Evolutionary conservation across 352 stramenopile genomes (phyloP), one percentile per base, ranked within the genome.

Genomic region (Thalassiosira delicatula): DNA sequence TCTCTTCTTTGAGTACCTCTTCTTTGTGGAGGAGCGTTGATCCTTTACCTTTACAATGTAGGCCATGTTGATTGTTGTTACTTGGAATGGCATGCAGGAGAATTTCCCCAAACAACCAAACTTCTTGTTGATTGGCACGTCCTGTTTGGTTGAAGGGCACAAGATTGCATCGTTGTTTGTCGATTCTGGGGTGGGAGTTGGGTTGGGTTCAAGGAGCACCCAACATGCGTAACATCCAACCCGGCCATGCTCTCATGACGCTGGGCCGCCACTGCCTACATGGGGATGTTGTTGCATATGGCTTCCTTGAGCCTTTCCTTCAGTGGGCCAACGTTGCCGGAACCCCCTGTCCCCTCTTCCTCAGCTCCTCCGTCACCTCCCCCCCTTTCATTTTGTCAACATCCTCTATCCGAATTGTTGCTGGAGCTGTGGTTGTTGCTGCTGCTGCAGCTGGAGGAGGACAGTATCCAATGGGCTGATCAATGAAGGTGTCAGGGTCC

Each of bases 201-300:
- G 35, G 46, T 81, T 67, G 2, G 2, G 60, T 11, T 5, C 53
- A 5, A 81, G 54, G 14, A 70, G 32, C 33, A 59, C 37, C 77
- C 77, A 84, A 12, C 35, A 12, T 37, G 59, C 60, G 32, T 71
- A 25, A 59, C 33, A 37, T 80, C 77, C 21, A 84, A 40, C 23
- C 23, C 33, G 21, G 59, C 40, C 77, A 84, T 76, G 29, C n/a
- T n/a, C n/a, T n/a, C n/a, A n/a, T n/a, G 0, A 42, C 1, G 19
- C 70, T 33, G 71, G 17, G 11, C 60, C n/a, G n/a, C n/a, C n/a
- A n/a, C n/a, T n/a, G n/a, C n/a, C n/a, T n/a, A n/a, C n/a, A n/a
- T n/a, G n/a, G n/a, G n/a, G n/a, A n/a, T n/a, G 44, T 9, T 5
- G 44, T 33, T 60, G 19, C 12, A 33, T 33, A 27, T 12, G 3